Base-by-base conservation (phyloP, 495 filamentous ascomycete genomes). In the Ascobolus immersus region DNA sequence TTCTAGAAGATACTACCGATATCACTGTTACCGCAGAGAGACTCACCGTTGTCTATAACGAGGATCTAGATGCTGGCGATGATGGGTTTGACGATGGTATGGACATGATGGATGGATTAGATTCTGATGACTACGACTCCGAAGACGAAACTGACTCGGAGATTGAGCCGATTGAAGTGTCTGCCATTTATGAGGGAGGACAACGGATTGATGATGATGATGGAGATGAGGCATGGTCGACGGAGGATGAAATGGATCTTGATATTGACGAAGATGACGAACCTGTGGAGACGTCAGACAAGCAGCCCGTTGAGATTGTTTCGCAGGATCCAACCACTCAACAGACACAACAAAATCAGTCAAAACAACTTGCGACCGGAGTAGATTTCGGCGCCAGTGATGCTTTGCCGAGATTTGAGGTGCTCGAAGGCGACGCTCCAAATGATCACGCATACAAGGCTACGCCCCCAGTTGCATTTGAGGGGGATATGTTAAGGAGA, bases 371-470 rank as follows among this genome's bases (percentile, higher is more conserved):
- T 21, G 46, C 36, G n/a, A 17, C 41, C 47, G 13, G 47, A 44
- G 20, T 37, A 40, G 18, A 41, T 55, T 32, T 20, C 32, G 9
- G 37, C 53, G 10, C 36, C 47, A 5, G 21, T 12, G 38, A 42
- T 14, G 40, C 44, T 2, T 40, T 42, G 18, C 28, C 51, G 4
- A 39, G 43, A 12, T 65, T 63, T 43, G 32, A 34, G 18, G 33
- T 67, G 14, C 49, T 71, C 11, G 60, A 64, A 17, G 41, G 37
- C 10, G 5, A 39, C 3, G 52, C 56, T 18, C 63, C 67, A 7
- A 23, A 38, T 1, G 51, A 62, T 33, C 67, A 71, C 44, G 52
- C 55, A 33, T 70, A 59, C 44, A 14, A 54, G 22, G 28, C 23
- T 18, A 27, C 39, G 12, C 37, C 26, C 12, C 17, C 36, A 13